A percentile compares a stretch with the other conserved stretches of the same genome.
Conservation (phyloP, 208 protist genomes). For the Crithidia brevicula region DNA sequence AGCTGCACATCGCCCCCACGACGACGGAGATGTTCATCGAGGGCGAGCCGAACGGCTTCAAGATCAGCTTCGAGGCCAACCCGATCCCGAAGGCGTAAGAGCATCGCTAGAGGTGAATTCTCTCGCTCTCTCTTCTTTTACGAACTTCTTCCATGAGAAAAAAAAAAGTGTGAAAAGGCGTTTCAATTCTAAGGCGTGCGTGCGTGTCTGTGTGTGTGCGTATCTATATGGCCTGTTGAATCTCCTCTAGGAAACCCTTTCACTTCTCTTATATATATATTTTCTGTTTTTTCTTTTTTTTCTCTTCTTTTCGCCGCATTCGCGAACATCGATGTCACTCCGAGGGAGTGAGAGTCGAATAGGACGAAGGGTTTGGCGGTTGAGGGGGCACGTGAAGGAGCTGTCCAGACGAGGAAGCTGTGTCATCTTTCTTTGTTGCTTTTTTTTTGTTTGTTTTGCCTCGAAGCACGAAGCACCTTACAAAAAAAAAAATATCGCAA, state of each 20-base stretch:
- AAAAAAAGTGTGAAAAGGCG: neutral
- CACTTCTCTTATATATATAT: neutral
- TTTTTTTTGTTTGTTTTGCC: too few relatives aligned
- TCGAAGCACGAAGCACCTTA: too few relatives aligned
- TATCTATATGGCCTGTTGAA: neutral
- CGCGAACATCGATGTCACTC: neutral
- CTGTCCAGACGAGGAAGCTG: too few relatives aligned
- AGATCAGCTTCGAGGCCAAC: slow-evolving; percentile 79
- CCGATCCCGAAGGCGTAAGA: slow-evolving; percentile 43
- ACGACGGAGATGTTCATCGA: slow-evolving; percentile 81
- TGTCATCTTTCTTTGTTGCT: too few relatives aligned
- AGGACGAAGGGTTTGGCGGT: neutral
- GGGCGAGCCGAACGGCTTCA: slow-evolving; percentile 81
- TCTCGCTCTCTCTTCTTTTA: slow-evolving; percentile 6
- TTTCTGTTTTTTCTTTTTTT: slow-evolving; percentile 3
- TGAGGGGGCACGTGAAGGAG: too few relatives aligned
- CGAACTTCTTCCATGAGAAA: slow-evolving; percentile 8
- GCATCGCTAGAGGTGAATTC: neutral
- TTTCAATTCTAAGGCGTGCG: neutral
- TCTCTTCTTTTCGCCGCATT: neutral
- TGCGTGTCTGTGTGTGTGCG: slow-evolving; percentile 3
- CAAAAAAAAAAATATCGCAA: too few relatives aligned
- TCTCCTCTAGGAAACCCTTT: neutral
- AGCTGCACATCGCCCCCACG: slow-evolving; percentile 56
- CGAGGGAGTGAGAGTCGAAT: neutral